A percentile compares a stretch with the other conserved stretches of the same genome.
Conservation (phyloP, 768 basidiomycete species). For the Tricholoma terreum region DNA sequence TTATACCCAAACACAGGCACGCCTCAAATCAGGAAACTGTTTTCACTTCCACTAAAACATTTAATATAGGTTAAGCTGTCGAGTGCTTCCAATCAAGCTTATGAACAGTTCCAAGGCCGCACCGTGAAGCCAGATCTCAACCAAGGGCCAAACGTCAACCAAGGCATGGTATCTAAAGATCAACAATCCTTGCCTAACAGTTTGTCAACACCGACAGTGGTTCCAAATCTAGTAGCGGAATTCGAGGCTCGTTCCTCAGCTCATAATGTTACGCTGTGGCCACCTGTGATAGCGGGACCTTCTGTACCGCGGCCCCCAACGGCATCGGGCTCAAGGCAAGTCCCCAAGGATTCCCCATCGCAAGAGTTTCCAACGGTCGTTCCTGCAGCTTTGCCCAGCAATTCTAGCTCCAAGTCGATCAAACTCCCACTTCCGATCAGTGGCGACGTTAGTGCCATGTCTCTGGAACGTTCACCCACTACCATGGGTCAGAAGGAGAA, state of each 20-base stretch:
- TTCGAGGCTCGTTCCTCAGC: conserved; percentile 4
- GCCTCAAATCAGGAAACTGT: background rate
- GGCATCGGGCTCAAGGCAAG: conserved; percentile 14
- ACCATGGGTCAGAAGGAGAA: conserved; percentile 10
- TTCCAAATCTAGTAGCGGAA: conserved; percentile 9
- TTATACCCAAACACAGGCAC: background rate
- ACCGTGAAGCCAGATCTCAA: background rate
- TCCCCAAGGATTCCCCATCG: background rate
- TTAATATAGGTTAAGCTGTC: background rate
- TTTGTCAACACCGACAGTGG: background rate
- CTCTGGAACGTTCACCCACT: conserved; percentile 10
- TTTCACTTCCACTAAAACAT: background rate
- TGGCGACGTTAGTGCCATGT: conserved; percentile 1
- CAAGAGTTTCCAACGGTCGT: background rate
- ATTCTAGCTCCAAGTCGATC: background rate
- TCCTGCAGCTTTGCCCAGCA: background rate
- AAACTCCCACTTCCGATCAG: background rate
- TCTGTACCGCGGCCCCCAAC: conserved; percentile 13
- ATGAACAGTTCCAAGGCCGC: background rate
- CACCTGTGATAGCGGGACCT: background rate
- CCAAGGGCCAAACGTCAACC: background rate
- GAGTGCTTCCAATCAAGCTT: background rate
- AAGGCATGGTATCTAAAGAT: background rate
- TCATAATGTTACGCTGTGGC: background rate
- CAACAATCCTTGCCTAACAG: background rate